Percentiles rank a stretch among this genome's conserved stretches.
These are phyloP conservation scores for Malassezia psittaci DNA, from an alignment of 1,284 basidiomycete genomes.

Conservation along the genomic window DNA sequence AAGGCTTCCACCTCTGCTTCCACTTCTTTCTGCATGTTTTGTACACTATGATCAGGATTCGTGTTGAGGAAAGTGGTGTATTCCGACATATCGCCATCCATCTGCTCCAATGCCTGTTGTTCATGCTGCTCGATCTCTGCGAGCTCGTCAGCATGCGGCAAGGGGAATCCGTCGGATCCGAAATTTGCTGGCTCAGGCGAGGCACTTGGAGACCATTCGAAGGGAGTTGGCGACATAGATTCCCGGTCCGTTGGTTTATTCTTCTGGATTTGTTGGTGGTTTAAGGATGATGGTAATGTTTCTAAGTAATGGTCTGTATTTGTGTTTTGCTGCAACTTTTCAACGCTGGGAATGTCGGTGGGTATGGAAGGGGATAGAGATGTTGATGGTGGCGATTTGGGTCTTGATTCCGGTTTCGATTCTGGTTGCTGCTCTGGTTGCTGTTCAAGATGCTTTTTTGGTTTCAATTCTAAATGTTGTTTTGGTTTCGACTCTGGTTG, in stretches of 20 bases:
- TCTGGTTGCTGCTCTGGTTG: too few species aligned
- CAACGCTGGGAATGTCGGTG: too few species aligned
- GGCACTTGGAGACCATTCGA: conserved; percentile 30
- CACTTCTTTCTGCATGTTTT: conserved; percentile 68
- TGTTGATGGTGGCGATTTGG: too few species aligned
- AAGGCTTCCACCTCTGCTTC: conserved; percentile 78
- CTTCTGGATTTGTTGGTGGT: too few species aligned
- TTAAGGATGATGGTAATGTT: too few species aligned
- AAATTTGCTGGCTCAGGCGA: conserved; percentile 46
- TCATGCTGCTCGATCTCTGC: conserved; percentile 61
- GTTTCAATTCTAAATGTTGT: too few species aligned
- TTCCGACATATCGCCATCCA: conserved; percentile 54
- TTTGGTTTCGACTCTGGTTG: too few species aligned
- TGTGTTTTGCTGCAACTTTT: too few species aligned
- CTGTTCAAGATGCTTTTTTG: too few species aligned
- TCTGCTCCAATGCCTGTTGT: conserved; percentile 28
- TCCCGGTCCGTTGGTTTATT: background rate
- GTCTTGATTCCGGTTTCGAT: too few species aligned
- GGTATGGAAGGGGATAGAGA: too few species aligned
- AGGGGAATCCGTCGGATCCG: conserved; percentile 54
- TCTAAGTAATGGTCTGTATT: too few species aligned
- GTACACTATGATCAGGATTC: conserved; percentile 54
- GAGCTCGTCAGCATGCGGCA: conserved; percentile 67
- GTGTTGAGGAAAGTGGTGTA: conserved; percentile 83
- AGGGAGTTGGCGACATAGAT: background rate